phyloP scores from a whole-genome alignment of 2,329 filamentous ascomycete species.

The Xylariales sp. region DNA sequence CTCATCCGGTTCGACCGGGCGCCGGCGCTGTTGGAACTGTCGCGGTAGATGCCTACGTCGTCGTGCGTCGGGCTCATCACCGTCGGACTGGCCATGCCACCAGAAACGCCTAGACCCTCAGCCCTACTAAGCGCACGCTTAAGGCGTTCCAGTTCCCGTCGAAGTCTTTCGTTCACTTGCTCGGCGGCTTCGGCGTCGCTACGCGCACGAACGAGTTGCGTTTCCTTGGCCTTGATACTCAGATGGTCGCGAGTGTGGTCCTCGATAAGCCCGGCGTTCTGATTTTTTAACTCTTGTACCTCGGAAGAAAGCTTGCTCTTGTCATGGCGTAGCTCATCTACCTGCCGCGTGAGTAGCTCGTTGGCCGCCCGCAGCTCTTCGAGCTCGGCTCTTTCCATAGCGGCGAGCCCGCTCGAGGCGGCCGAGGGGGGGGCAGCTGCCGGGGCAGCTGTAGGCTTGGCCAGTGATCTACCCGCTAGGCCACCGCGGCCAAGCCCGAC shows the following conservation, averaged over 20 bases:
- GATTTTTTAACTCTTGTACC: slow-evolving; percentile 93
- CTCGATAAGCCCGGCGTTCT: slow-evolving; percentile 96
- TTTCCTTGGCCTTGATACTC: slow-evolving; percentile 98
- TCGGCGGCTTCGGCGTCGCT: slow-evolving; percentile 92
- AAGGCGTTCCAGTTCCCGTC: slow-evolving; percentile 89
- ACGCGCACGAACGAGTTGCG: slow-evolving; percentile 90
- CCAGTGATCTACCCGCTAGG: slow-evolving; percentile 85
- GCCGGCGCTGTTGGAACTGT: slow-evolving; percentile 55
- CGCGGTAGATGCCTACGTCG: slow-evolving; percentile 70
- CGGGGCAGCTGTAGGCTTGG: slow-evolving; percentile 73
- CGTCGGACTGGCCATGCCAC: slow-evolving; percentile 56
- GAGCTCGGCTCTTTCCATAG: slow-evolving; percentile 90
- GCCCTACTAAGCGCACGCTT: slow-evolving; percentile 83
- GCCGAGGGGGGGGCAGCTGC: slow-evolving; percentile 64
- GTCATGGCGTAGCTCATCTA: slow-evolving; percentile 85
- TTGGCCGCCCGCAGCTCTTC: slow-evolving; percentile 88
- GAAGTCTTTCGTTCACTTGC: slow-evolving; percentile 83
- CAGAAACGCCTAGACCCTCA: slow-evolving; percentile 59
- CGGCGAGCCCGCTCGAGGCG: slow-evolving; percentile 73
- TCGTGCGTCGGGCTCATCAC: slow-evolving; percentile 66
- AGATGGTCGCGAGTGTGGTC: slow-evolving; percentile 95
- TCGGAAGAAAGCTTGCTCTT: slow-evolving; percentile 85
- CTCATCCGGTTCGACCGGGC: slow-evolving; percentile 66
- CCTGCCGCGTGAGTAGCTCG: slow-evolving; percentile 78
- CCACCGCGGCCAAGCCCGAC: slow-evolving; percentile 80